Percentiles rank a stretch among this genome's conserved stretches.
Conservation (phyloP, 1,284 basidiomycete genomes). For the Neonothopanus nambi region DNA sequence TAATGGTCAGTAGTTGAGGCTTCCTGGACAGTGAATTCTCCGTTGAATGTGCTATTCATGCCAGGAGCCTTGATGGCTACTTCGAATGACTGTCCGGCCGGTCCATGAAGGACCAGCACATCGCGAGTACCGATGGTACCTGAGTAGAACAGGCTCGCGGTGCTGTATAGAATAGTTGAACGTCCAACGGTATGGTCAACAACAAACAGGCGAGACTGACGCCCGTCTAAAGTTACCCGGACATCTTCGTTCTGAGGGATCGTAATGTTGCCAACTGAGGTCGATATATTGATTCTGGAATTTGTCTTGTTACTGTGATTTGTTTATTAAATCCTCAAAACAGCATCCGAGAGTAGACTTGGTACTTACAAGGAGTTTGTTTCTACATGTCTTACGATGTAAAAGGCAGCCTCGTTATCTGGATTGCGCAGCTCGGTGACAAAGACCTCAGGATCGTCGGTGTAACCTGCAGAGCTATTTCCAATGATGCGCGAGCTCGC, state of each 20-base stretch:
- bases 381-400: conserved; percentile 45
- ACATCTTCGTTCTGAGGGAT: conserved; percentile 2
- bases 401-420: conserved; percentile 52
- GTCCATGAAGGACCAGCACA: conserved; percentile 3
- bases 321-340: too few species aligned
- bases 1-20: neutral
- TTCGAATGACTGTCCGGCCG: conserved; percentile 7
- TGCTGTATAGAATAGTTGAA: conserved; percentile 1
- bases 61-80: neutral
- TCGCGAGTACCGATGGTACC: conserved; percentile 1
- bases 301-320: neutral
- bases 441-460: conserved; percentile 55
- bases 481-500: neutral
- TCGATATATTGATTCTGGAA: neutral
- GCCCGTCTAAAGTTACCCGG: neutral
- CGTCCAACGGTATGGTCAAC: neutral
- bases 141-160: conserved; percentile 7
- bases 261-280: neutral
- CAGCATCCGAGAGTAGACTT: neutral
- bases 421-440: conserved; percentile 54
- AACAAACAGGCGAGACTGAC: neutral
- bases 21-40: neutral
- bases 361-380: too few species aligned
- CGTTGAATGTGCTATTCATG: neutral
- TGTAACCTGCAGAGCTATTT: neutral